Evolutionary conservation across 257 asterid species (phyloP).

Genomic region (Mitragyna speciosa): DNA sequence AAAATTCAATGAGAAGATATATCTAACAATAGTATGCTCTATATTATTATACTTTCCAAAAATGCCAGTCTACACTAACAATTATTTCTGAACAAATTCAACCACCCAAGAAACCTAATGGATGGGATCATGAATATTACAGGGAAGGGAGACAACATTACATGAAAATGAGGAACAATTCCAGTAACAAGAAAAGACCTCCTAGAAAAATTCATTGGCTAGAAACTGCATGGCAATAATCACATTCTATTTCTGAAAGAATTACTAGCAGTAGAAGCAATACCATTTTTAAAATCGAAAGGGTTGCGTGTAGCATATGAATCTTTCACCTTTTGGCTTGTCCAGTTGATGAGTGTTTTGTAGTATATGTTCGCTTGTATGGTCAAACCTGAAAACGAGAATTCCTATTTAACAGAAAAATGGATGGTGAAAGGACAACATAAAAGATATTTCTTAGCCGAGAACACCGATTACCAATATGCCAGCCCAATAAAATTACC

Average conservation of each 20-base stretch:
- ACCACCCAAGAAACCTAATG: too few species aligned
- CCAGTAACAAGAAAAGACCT: neutral
- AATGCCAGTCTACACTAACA: too few species aligned
- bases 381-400: conserved; percentile 69
- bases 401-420: neutral
- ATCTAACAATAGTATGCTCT: too few species aligned
- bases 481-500: neutral
- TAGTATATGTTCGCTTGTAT: conserved; percentile 83
- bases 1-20: too few species aligned
- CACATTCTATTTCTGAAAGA: conserved; percentile 1
- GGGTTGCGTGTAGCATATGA: conserved; percentile 74
- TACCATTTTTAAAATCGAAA: conserved; percentile 85
- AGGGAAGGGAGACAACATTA: too few species aligned
- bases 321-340: conserved; percentile 96
- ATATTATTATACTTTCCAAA: too few species aligned
- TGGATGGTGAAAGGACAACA: neutral
- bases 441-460: neutral
- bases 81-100: too few species aligned
- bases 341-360: conserved; percentile 82
- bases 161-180: too few species aligned
- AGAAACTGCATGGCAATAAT: neutral
- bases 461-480: neutral
- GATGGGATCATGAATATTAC: too few species aligned
- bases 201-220: neutral
- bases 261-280: conserved; percentile 15